Base-by-base conservation (phyloP, 2,329 filamentous ascomycete genomes). In the Coleophoma cylindrospora region DNA sequence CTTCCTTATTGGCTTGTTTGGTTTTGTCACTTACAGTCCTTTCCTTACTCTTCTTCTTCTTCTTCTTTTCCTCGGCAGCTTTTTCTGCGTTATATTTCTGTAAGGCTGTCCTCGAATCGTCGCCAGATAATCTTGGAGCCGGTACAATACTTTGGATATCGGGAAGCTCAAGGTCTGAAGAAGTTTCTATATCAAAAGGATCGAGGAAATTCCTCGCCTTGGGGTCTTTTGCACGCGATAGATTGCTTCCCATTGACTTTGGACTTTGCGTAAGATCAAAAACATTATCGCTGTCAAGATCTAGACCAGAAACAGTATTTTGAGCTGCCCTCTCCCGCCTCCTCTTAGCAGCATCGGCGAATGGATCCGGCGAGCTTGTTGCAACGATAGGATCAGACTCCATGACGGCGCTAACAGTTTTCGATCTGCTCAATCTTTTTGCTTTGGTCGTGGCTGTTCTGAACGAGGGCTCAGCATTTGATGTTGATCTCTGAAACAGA, bases 381-480 rank as follows among this genome's bases (percentile, higher is more conserved):
- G 63, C 64, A 11, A 60, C 15, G 17, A 61, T 54, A 38, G 45
- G 52, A 49, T 55, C 61, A 10, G 58, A 54, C 6, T 59, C 58
- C 13, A 62, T 41, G 32, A 54, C 32, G 58, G 63, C 15, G 57
- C 46, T 50, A 55, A 5, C 51, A 58, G 56, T 70, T 59, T 48
- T 66, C 60, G 54, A 67, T 66, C 36, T 68, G 61, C 51, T 70
- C 60, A 51, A 68, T 63, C 12, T 59, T 53, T 49, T 46, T 17
- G 19, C 45, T 49, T 40, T 33, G 11, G 22, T 21, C 33, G n/a
- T 21, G 46, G 11, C 43, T 32, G n/a, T 12, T 37, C 68, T 66
- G 38, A 67, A 64, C 22, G 67, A 63, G 17, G 68, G 64, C 43
- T 70, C 61, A 12, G 66, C 63, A 52, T 71, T 68, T 4, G 68